Conservation (phyloP, 2,329 filamentous ascomycete genomes). For the Penicillium sp. region DNA sequence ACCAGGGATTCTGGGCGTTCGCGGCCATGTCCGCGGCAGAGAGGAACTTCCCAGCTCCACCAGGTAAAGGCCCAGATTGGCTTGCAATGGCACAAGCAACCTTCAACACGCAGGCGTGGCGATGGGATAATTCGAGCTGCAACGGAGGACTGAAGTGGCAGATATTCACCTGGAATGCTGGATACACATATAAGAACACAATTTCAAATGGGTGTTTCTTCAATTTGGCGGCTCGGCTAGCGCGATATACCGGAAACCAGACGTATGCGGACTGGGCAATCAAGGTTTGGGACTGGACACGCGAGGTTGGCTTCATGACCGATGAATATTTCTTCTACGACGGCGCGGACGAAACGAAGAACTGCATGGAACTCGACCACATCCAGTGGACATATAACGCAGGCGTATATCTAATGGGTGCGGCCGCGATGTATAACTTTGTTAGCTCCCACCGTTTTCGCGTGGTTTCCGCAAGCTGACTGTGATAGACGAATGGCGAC, state of each 20-base stretch:
- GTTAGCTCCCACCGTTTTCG: constrained; percentile 34
- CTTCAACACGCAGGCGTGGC: constrained; percentile 75
- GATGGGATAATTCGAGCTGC: constrained; percentile 72
- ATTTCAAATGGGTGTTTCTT: constrained; percentile 42
- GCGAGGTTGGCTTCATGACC: constrained; percentile 56
- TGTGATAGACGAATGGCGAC: constrained; percentile 39
- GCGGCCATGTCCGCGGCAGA: constrained; percentile 63
- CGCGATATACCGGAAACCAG: constrained; percentile 37
- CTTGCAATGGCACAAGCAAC: constrained; percentile 77
- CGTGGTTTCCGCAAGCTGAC: not conserved
- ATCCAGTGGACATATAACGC: constrained; percentile 64
- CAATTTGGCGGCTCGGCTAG: constrained; percentile 36
- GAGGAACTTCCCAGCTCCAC: constrained; percentile 44
- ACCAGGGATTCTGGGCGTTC: constrained; percentile 64
- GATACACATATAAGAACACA: constrained; percentile 41
- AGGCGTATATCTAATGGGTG: constrained; percentile 60
- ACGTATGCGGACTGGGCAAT: constrained; percentile 66
- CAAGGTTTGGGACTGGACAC: constrained; percentile 65
- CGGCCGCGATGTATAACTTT: constrained; percentile 62
- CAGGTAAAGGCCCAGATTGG: constrained; percentile 69
- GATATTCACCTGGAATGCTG: constrained; percentile 41
- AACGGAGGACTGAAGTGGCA: constrained; percentile 66
- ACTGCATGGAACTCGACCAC: constrained; percentile 58
- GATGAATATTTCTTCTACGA: constrained; percentile 59
- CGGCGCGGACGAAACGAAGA: constrained; percentile 56